Evolutionary conservation across 495 filamentous ascomycete species (phyloP).

Genomic region (Aspergillus bertholletiae): DNA sequence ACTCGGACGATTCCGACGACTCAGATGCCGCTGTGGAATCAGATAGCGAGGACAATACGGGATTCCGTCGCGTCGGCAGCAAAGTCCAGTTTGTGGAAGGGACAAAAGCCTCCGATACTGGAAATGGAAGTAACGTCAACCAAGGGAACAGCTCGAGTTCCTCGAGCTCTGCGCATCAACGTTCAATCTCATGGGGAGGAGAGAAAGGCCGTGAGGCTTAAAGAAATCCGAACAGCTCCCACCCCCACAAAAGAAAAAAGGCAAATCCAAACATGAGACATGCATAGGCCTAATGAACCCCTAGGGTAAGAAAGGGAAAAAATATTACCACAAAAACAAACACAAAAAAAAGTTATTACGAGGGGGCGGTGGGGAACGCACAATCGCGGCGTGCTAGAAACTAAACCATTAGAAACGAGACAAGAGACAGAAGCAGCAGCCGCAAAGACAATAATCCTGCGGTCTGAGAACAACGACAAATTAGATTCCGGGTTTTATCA

Average conservation of each 20-base stretch:
- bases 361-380: constrained; percentile 2
- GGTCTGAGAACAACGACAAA: no score
- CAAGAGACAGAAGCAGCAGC: neutral
- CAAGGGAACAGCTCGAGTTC: constrained; percentile 11
- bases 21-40: constrained; percentile 32
- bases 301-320: neutral
- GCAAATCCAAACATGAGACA: neutral
- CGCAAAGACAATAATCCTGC: constrained; percentile 9
- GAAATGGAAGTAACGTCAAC: constrained; percentile 6
- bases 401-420: neutral
- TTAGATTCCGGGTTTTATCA: neutral
- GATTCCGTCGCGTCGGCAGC: constrained; percentile 18
- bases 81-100: constrained; percentile 35
- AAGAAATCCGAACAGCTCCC: neutral
- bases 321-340: neutral
- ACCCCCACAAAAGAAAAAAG: neutral
- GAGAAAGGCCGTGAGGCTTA: constrained; percentile 23
- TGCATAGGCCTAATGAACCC: neutral
- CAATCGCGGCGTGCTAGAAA: neutral
- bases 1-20: constrained; percentile 61
- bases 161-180: constrained; percentile 7
- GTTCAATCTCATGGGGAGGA: constrained; percentile 26
- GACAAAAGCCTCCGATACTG: constrained; percentile 16
- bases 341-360: neutral
- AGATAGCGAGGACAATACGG: constrained; percentile 28